Evolutionary conservation across 2,329 filamentous ascomycete species (phyloP), one percentile per base, ranked within the genome.

Genomic region (Colletotrichum eremochloae): DNA sequence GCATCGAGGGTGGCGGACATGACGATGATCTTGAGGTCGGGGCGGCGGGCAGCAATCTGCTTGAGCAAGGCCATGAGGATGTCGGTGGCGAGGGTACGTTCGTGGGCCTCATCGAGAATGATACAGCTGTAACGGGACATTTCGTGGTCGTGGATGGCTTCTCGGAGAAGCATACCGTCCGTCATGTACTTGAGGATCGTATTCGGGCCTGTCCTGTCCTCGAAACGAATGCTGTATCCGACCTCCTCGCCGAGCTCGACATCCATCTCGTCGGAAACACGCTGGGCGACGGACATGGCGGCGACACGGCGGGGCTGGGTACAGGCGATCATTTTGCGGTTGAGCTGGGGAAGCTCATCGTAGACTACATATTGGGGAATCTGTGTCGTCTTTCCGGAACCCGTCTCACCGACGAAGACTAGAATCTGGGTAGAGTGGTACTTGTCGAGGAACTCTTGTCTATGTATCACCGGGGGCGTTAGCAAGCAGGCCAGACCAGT

Each of bases 181-280:
- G 97, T 99, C 96, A 99, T 99, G 87, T 99, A 99, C 86, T 99
- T 99, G 80, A 99, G 90, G 73, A 97, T 90, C 1, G 96, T 99
- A 82, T 94, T 95, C 70, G 91, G 90, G 63, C 93, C 90, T 1
- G 96, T 98, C 85, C 91, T 93, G 82, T 99, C 96, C 83, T 99
- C 97, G 83, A 99, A 99, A 87, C 96, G 94, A 81, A 99, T 98
- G 82, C 94, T 98, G 86, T 98, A 99, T 82, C 96, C 96, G 67
- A 99, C 95, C 84, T 98, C 96, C 76, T 98, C 91, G 72, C 96
- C 96, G 36, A 99, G 88, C 72, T 89, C 91, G 76, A 98, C 96
- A 80, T 98, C 96, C 88, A 99, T 93, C 84, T 99, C 96, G 79
- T 97, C 91, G 38, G 97, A 95, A 42, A 99, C 96, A 92, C 96